A percentile compares a stretch with the other conserved stretches of the same genome.
Conservation (phyloP, 768 basidiomycete genomes). For the Leucosporidium scottii region DNA sequence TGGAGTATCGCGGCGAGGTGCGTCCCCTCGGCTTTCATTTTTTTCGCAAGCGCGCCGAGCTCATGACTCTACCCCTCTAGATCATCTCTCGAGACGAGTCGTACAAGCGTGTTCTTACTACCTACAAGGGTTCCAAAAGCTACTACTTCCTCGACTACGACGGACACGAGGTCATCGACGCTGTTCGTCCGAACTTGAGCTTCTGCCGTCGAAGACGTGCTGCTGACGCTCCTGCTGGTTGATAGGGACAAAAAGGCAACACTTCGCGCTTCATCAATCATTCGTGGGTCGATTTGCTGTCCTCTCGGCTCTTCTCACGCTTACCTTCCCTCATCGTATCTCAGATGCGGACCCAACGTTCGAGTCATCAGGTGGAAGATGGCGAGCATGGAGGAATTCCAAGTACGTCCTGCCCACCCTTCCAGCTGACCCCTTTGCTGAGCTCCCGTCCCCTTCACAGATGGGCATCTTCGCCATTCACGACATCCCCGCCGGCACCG, state of each 20-base stretch:
- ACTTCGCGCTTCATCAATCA: slow-evolving; percentile 31
- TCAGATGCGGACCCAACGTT: slow-evolving; percentile 23
- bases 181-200: slow-evolving; percentile 8
- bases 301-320: too few relatives aligned
- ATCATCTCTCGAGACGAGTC: slow-evolving; percentile 31
- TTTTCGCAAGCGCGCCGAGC: neutral
- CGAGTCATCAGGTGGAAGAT: slow-evolving; percentile 25
- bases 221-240: neutral
- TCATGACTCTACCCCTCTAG: neutral
- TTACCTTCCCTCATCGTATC: too few relatives aligned
- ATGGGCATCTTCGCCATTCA: slow-evolving; percentile 26
- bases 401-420: neutral
- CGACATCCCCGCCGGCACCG: slow-evolving; percentile 24
- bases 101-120: slow-evolving; percentile 20
- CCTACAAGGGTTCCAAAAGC: slow-evolving; percentile 12
- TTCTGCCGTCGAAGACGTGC: neutral
- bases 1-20: slow-evolving; percentile 32
- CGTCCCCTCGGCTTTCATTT: neutral
- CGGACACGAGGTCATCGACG: slow-evolving; percentile 28
- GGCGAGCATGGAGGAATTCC: slow-evolving; percentile 23
- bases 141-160: slow-evolving; percentile 33
- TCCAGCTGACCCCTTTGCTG: neutral
- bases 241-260: slow-evolving; percentile 24
- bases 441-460: neutral
- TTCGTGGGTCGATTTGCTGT: neutral